These are phyloP conservation scores for Sophora flavescens DNA, from an alignment of 306 rosid species.

Conservation along the genomic window DNA sequence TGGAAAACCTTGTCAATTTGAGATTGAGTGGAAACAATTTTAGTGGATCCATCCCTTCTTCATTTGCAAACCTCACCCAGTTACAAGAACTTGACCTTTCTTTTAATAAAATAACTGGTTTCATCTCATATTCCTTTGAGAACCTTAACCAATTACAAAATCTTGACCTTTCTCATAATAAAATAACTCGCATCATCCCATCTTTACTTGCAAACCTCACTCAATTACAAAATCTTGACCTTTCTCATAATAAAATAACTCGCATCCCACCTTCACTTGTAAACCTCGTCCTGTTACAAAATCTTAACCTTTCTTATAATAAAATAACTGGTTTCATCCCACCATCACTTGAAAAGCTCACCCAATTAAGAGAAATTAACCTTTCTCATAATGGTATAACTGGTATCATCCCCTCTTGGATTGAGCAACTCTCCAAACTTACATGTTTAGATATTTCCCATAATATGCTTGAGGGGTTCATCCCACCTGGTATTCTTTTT, in stretches of 20 bases:
- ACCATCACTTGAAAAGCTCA: no score
- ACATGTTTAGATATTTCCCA: conserved; percentile 22
- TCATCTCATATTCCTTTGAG: no score
- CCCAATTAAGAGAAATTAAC: no score
- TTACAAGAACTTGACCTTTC: background rate
- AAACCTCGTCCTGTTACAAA: conserved; percentile 2
- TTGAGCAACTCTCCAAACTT: background rate
- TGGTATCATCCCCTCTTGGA: background rate
- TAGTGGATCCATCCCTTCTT: no score
- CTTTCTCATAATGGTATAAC: background rate
- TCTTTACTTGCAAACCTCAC: background rate
- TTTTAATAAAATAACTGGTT: conserved; percentile 5
- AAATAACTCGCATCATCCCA: background rate
- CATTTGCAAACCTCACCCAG: background rate
- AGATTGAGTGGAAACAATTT: no score
- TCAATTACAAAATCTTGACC: background rate
- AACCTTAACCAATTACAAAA: no score
- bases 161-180: background rate
- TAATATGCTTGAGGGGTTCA: conserved; percentile 33
- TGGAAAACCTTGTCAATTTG: no score
- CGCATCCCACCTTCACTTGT: no score
- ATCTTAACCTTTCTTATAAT: background rate
- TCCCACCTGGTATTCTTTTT: background rate
- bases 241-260: background rate
- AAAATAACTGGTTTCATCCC: no score